phyloP scores from a whole-genome alignment of 106 monocot genomes.

The Posidonia australis region DNA sequence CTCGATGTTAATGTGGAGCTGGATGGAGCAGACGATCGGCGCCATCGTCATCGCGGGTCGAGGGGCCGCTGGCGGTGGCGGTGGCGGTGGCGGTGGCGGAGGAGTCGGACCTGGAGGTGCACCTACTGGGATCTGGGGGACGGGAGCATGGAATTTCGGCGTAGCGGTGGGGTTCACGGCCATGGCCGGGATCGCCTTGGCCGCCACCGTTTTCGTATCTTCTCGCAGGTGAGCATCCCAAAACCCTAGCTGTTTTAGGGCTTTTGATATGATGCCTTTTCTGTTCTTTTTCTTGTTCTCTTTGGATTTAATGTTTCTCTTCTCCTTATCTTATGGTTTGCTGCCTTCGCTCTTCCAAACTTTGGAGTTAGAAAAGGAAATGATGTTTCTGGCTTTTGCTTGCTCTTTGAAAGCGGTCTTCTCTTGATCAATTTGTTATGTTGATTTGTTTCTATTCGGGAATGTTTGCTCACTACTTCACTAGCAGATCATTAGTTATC shows the following conservation, averaged over 20 bases:
- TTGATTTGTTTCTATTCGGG: background rate
- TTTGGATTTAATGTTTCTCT: background rate
- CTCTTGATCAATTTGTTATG: background rate
- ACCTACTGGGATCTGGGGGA: background rate
- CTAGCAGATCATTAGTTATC: no score
- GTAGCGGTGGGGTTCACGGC: constrained; percentile 76
- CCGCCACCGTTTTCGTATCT: constrained; percentile 52
- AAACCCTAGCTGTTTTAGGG: no score
- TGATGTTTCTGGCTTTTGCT: background rate
- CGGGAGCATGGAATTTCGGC: constrained; percentile 39
- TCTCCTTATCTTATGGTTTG: no score
- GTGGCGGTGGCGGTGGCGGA: background rate
- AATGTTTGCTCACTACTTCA: no score
- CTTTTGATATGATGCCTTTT: no score
- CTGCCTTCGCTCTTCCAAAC: no score
- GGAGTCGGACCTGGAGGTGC: background rate
- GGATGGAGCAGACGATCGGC: background rate
- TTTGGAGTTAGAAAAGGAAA: no score
- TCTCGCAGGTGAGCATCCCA: constrained; percentile 5
- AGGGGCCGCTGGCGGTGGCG: background rate
- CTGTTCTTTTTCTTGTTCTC: background rate
- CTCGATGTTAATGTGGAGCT: constrained; percentile 5
- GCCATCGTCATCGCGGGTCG: background rate
- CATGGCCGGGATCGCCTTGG: constrained; percentile 70
- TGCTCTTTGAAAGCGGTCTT: background rate